A percentile compares a stretch with the other conserved stretches of the same genome.
Evolutionary conservation across 768 basidiomycete genomes (phyloP).

Genomic region (Boletus tomentosulus): DNA sequence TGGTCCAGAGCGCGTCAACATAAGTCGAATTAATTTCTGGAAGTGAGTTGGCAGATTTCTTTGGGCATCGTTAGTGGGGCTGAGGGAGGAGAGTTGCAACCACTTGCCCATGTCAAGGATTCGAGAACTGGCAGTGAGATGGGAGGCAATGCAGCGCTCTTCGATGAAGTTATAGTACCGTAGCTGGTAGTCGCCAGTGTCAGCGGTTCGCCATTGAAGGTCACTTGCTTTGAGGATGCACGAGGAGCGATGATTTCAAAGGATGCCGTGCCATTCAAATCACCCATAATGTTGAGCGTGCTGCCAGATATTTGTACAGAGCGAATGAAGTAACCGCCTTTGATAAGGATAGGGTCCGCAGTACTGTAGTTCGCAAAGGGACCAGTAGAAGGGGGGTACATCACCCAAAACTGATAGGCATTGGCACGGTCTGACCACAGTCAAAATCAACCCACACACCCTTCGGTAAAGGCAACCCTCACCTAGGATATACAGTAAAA

Average conservation of each 20-base stretch:
- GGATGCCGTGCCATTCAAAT: conserved; percentile 39
- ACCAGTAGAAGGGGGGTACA: conserved; percentile 38
- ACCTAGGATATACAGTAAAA: conserved; percentile 46
- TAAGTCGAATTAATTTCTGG: conserved; percentile 39
- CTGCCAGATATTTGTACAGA: conserved; percentile 33
- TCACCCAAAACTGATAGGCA: conserved; percentile 51
- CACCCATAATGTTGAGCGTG: conserved; percentile 41
- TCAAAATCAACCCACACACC: not conserved
- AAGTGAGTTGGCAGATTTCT: conserved; percentile 24
- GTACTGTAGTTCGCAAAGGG: conserved; percentile 34
- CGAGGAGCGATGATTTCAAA: conserved; percentile 48
- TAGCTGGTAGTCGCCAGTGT: conserved; percentile 36
- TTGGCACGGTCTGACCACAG: conserved; percentile 39
- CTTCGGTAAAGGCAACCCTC: conserved; percentile 3
- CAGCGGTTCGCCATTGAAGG: conserved; percentile 40
- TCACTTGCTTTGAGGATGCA: conserved; percentile 35
- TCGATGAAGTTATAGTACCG: conserved; percentile 35
- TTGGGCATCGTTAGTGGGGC: conserved; percentile 1
- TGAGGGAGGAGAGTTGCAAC: not conserved
- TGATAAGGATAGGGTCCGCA: conserved; percentile 42
- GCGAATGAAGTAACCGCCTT: conserved; percentile 47
- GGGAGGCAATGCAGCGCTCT: conserved; percentile 7
- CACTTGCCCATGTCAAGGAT: conserved; percentile 16
- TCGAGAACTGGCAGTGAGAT: conserved; percentile 20
- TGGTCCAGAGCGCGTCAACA: conserved; percentile 41